Percentiles rank a stretch among this genome's conserved stretches.
Conservation (phyloP, 441 rosid species). For the Arabidopsis hybrid region DNA sequence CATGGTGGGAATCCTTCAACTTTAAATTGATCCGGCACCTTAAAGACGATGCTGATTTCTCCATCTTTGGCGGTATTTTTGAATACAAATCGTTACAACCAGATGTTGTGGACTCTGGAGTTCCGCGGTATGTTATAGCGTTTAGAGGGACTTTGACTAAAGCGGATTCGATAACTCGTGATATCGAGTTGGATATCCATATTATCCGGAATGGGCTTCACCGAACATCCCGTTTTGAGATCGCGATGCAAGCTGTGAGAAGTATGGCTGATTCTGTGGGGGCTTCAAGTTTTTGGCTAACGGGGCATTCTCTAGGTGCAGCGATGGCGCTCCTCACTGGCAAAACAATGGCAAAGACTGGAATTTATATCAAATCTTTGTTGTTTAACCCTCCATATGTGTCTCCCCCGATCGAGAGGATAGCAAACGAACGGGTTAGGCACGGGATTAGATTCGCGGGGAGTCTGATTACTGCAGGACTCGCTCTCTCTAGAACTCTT, state of each 20-base stretch:
- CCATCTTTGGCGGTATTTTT: conserved; percentile 83
- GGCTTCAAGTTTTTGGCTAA: conserved; percentile 76
- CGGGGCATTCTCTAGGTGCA: conserved; percentile 96
- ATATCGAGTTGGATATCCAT: conserved; percentile 69
- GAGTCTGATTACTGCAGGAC: conserved; percentile 83
- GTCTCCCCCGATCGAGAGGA: conserved; percentile 82
- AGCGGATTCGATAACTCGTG: conserved; percentile 72
- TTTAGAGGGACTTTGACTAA: conserved; percentile 89
- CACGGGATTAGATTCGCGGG: conserved; percentile 76
- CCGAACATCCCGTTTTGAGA: conserved; percentile 73
- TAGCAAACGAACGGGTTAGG: conserved; percentile 66
- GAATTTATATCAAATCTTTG: conserved; percentile 60
- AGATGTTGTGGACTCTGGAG: conserved; percentile 18
- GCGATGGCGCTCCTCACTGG: conserved; percentile 87
- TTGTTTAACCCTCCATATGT: conserved; percentile 88
- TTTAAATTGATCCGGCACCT: conserved; percentile 69
- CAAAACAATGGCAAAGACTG: conserved; percentile 77
- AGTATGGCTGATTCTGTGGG: conserved; percentile 70
- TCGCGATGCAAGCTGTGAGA: conserved; percentile 73
- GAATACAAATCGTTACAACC: conserved; percentile 58
- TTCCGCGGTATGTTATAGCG: conserved; percentile 70
- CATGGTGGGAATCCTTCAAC: conserved; percentile 90
- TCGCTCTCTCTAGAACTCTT: conserved; percentile 68
- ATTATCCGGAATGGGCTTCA: conserved; percentile 76
- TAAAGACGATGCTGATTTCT: conserved; percentile 76